Conservation (phyloP, 2,329 filamentous ascomycete genomes). For the Neoascochyta sp. region DNA sequence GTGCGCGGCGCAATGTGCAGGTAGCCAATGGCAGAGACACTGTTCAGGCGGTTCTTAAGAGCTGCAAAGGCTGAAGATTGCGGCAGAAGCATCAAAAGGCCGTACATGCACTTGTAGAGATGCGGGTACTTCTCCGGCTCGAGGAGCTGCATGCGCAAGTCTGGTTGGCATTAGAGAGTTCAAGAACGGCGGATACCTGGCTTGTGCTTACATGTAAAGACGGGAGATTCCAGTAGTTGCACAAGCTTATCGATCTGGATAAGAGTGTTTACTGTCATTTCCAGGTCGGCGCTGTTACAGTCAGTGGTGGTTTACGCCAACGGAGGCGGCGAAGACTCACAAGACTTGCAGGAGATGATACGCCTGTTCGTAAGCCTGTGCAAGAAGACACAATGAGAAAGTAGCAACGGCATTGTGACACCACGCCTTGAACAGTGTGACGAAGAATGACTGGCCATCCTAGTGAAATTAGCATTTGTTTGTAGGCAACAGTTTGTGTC, state of each 20-base stretch:
- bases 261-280: constrained; percentile 98
- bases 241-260: constrained; percentile 99
- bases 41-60: constrained; percentile 92
- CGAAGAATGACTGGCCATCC: constrained; percentile 95
- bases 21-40: constrained; percentile 94
- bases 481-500: constrained; percentile 13
- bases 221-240: constrained; percentile 91
- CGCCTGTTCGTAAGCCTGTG: constrained; percentile 96
- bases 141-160: constrained; percentile 87
- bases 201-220: constrained; percentile 93
- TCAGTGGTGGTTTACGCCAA: constrained; percentile 19
- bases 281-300: constrained; percentile 74
- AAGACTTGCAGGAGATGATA: constrained; percentile 96
- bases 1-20: constrained; percentile 76
- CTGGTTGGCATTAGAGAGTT: too few relatives aligned
- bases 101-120: constrained; percentile 96
- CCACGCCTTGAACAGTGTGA: constrained; percentile 92
- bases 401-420: constrained; percentile 98
- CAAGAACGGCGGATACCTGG: too few relatives aligned
- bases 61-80: constrained; percentile 97
- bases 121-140: constrained; percentile 94
- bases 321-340: constrained; percentile 48
- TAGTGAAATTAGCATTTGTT: constrained; percentile 30
- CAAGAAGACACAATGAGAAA: constrained; percentile 90
- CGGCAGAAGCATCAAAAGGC: constrained; percentile 94